Evolutionary conservation across 2,329 filamentous ascomycete genomes (phyloP).

Genomic region (Pseudogymnoascus sp.): DNA sequence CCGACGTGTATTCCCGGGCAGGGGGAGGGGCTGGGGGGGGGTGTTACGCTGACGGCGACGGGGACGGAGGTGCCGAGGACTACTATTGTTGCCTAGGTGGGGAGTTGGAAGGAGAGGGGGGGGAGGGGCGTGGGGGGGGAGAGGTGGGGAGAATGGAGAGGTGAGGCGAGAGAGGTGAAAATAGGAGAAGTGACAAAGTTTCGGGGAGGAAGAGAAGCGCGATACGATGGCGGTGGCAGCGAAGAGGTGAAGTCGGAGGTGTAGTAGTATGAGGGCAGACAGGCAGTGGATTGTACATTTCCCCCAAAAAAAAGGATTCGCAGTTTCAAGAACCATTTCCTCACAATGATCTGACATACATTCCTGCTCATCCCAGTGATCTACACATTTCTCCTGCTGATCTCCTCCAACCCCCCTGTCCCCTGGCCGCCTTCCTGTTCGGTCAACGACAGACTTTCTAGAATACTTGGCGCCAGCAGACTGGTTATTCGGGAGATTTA

Average conservation of each 20-base stretch:
- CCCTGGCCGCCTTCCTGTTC: no score
- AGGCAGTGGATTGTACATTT: neutral
- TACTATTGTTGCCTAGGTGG: neutral
- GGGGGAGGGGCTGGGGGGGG: constrained; percentile 12
- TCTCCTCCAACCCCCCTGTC: neutral
- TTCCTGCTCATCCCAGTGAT: neutral
- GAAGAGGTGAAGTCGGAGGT: neutral
- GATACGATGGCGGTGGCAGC: neutral
- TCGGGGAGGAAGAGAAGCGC: neutral
- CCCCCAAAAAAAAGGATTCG: neutral
- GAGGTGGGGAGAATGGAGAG: neutral
- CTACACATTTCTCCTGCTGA: neutral
- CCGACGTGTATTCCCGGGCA: constrained; percentile 19
- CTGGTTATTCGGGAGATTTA: neutral
- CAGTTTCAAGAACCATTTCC: neutral
- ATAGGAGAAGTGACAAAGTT: neutral
- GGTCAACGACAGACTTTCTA: neutral
- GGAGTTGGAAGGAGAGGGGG: neutral
- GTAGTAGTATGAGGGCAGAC: neutral
- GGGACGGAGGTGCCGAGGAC: neutral
- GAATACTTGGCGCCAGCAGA: neutral
- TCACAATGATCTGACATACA: neutral
- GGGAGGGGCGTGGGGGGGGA: neutral
- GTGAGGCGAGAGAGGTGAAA: neutral
- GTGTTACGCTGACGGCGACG: neutral